Conservation (phyloP, 2,329 filamentous ascomycete genomes). For the Fusarium cyanostomum region DNA sequence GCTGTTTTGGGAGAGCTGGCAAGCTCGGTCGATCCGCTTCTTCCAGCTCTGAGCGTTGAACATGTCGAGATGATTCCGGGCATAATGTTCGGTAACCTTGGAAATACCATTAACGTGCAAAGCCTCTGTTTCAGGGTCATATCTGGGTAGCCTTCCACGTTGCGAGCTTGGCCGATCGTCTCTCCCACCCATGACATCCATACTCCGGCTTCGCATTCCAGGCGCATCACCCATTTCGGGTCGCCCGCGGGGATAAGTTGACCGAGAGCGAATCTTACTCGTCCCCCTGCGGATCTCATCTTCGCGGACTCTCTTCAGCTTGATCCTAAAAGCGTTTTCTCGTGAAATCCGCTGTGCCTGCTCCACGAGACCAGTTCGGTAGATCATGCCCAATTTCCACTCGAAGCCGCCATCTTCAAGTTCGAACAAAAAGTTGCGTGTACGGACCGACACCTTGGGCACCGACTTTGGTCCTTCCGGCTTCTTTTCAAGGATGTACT, state of each 20-base stretch:
- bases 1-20: slow-evolving; percentile 73
- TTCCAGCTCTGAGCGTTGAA: slow-evolving; percentile 95
- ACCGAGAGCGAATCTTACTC: slow-evolving; percentile 64
- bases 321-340: slow-evolving; percentile 88
- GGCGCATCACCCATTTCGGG: slow-evolving; percentile 45
- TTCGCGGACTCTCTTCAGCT: slow-evolving; percentile 84
- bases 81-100: slow-evolving; percentile 79
- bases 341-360: slow-evolving; percentile 89
- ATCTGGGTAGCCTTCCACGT: slow-evolving; percentile 65
- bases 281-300: slow-evolving; percentile 68
- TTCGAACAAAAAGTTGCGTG: slow-evolving; percentile 86
- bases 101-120: slow-evolving; percentile 74
- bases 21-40: slow-evolving; percentile 82
- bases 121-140: slow-evolving; percentile 79
- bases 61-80: slow-evolving; percentile 76
- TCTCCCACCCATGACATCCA: slow-evolving; percentile 54
- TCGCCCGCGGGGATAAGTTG: slow-evolving; percentile 55
- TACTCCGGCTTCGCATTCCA: slow-evolving; percentile 65
- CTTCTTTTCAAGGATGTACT: slow-evolving; percentile 86
- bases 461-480: slow-evolving; percentile 88
- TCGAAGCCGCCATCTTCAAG: slow-evolving; percentile 97
- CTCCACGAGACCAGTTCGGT: slow-evolving; percentile 86
- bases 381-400: slow-evolving; percentile 96
- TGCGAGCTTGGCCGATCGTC: slow-evolving; percentile 45
- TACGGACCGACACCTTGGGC: slow-evolving; percentile 84